Evolutionary conservation across 2,329 filamentous ascomycete species (phyloP).

Genomic region (Arthrinium puccinioides): DNA sequence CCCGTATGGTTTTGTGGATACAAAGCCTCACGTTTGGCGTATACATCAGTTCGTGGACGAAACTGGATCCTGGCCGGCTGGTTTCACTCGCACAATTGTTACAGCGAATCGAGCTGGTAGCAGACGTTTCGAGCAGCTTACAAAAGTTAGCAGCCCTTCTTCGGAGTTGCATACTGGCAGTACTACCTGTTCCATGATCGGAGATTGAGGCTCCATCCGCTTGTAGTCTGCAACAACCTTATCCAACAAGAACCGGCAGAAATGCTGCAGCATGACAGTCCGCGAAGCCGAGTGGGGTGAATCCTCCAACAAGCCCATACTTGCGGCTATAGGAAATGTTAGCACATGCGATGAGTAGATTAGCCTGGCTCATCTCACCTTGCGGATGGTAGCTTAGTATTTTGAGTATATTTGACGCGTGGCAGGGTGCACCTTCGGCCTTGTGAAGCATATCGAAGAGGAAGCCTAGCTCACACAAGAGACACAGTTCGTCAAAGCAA

Average conservation of each 20-base stretch:
- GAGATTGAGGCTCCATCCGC: slow-evolving; percentile 53
- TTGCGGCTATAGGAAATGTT: slow-evolving; percentile 43
- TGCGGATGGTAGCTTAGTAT: slow-evolving; percentile 79
- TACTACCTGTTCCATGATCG: slow-evolving; percentile 63
- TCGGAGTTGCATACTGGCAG: too few relatives aligned
- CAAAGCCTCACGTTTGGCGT: slow-evolving; percentile 26
- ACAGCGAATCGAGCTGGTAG: slow-evolving; percentile 70
- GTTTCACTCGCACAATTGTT: slow-evolving; percentile 84
- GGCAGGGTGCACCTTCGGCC: slow-evolving; percentile 86
- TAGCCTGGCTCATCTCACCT: slow-evolving; percentile 30
- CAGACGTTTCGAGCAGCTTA: slow-evolving; percentile 62
- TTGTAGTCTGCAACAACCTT: slow-evolving; percentile 73
- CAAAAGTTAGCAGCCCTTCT: too few relatives aligned
- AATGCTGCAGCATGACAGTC: slow-evolving; percentile 74
- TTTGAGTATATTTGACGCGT: slow-evolving; percentile 91
- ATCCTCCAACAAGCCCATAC: slow-evolving; percentile 78
- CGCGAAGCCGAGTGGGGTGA: slow-evolving; percentile 66
- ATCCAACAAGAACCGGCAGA: slow-evolving; percentile 80
- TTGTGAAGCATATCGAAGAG: slow-evolving; percentile 98
- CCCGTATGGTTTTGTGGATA: background rate
- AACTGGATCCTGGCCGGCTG: slow-evolving; percentile 68
- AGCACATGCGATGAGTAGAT: slow-evolving; percentile 12
- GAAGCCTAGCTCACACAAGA: slow-evolving; percentile 91
- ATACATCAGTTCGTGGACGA: slow-evolving; percentile 82
- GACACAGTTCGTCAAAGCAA: slow-evolving; percentile 74